Conservation (phyloP, 495 filamentous ascomycete species). For the Rhypophila decipiens region DNA sequence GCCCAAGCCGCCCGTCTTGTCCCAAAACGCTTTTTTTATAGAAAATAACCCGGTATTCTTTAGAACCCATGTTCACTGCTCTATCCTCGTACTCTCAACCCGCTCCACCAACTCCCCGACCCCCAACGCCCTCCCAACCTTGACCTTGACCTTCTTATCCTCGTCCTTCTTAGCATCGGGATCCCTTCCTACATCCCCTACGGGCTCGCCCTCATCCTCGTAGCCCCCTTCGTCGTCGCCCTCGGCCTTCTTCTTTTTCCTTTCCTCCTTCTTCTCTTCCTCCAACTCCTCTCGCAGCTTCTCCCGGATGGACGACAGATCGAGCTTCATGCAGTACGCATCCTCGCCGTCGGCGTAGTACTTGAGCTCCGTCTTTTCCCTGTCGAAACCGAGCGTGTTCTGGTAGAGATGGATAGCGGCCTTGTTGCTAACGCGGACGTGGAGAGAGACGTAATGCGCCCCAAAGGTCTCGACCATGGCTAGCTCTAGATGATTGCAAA, state of each 20-base stretch:
- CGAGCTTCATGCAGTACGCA: constrained; percentile 87
- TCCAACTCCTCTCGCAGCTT: constrained; percentile 34
- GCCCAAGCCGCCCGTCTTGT: too few relatives aligned
- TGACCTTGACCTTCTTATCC: constrained; percentile 51
- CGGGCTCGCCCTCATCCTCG: constrained; percentile 38
- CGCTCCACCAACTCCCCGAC: constrained; percentile 82
- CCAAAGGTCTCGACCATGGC: constrained; percentile 94
- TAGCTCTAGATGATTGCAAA: constrained; percentile 51
- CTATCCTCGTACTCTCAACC: constrained; percentile 65
- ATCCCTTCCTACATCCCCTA: constrained; percentile 38
- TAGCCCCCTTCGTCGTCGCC: constrained; percentile 12
- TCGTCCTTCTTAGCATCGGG: constrained; percentile 21
- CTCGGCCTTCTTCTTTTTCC: constrained; percentile 17
- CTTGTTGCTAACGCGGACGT: constrained; percentile 88
- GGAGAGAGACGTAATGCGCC: constrained; percentile 87
- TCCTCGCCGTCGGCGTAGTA: constrained; percentile 99
- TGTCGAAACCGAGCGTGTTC: constrained; percentile 86
- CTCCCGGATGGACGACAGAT: constrained; percentile 58
- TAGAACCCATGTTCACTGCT: too few relatives aligned
- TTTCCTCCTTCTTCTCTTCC: constrained; percentile 27
- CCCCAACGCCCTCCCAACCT: constrained; percentile 72
- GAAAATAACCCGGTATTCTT: background rate
- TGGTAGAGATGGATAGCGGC: constrained; percentile 89
- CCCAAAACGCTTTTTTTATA: background rate
- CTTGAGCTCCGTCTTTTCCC: constrained; percentile 82